Evolutionary conservation across 345 rosid genomes (phyloP).

Genomic region (Murraya paniculata): DNA sequence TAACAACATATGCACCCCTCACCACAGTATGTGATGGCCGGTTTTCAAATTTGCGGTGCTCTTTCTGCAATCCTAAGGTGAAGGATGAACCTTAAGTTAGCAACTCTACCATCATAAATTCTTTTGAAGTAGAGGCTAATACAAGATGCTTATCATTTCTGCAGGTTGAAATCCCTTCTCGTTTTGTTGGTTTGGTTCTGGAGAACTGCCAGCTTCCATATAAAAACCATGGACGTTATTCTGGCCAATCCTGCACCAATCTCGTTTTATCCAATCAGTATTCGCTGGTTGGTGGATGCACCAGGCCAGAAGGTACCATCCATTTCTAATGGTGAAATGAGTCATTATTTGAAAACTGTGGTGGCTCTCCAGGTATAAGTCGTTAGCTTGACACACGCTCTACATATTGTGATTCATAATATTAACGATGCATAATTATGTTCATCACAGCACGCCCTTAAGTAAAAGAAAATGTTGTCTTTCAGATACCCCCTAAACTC

Average conservation of each 20-base stretch:
- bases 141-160: background rate
- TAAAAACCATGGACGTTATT: background rate
- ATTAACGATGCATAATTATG: background rate
- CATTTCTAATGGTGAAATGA: conserved; percentile 12
- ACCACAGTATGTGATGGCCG: background rate
- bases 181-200: conserved; percentile 4
- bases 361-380: background rate
- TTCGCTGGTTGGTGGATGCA: background rate
- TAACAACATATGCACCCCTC: background rate
- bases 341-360: conserved; percentile 5
- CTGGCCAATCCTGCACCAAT: background rate
- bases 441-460: no score
- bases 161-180: conserved; percentile 2
- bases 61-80: background rate
- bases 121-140: background rate
- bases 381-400: background rate
- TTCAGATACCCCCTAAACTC: background rate
- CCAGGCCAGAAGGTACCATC: conserved; percentile 3
- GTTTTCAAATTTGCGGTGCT: background rate
- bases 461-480: background rate
- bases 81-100: background rate
- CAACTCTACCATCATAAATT: background rate
- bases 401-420: background rate
- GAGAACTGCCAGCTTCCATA: background rate
- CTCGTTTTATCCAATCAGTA: background rate